Conservation (phyloP, 2,329 filamentous ascomycete genomes). For the Tolypocladium endophyticum region DNA sequence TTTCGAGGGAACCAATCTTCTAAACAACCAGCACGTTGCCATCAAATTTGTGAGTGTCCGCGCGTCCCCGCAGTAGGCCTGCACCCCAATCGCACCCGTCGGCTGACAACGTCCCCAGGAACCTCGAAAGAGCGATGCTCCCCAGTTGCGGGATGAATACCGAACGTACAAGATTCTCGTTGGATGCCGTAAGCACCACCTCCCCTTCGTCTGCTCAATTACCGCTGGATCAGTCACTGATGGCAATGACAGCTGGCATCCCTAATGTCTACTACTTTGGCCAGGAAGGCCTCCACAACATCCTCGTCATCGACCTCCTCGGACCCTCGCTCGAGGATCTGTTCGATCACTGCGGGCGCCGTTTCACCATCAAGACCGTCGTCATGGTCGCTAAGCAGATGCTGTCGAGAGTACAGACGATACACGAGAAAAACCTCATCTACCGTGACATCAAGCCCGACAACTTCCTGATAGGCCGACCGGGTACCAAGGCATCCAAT, state of each 20-base stretch:
- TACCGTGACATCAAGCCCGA: slow-evolving; percentile 99
- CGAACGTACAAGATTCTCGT: slow-evolving; percentile 99
- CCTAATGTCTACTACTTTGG: slow-evolving; percentile 99
- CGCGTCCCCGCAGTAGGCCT: background rate
- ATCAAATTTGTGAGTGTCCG: slow-evolving; percentile 84
- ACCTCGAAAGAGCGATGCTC: slow-evolving; percentile 96
- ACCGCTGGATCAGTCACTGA: slow-evolving; percentile 9
- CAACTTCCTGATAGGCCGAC: slow-evolving; percentile 94
- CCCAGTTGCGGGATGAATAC: slow-evolving; percentile 95
- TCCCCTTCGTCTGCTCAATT: background rate
- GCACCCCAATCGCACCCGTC: background rate
- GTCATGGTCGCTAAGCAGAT: slow-evolving; percentile 99
- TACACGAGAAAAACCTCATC: slow-evolving; percentile 98
- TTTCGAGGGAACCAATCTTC: slow-evolving; percentile 94
- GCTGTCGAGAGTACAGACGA: slow-evolving; percentile 84
- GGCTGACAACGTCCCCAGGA: slow-evolving; percentile 46
- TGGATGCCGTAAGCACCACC: slow-evolving; percentile 72
- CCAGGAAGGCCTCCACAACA: slow-evolving; percentile 97
- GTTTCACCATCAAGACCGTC: slow-evolving; percentile 94
- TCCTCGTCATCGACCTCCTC: slow-evolving; percentile 92
- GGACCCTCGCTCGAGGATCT: slow-evolving; percentile 92
- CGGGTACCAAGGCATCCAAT: slow-evolving; percentile 87
- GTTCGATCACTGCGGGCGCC: slow-evolving; percentile 92
- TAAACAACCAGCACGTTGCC: slow-evolving; percentile 98
- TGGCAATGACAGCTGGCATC: slow-evolving; percentile 62